A percentile compares a stretch with the other conserved stretches of the same genome.
phyloP scores from a whole-genome alignment of 169 alveolate genomes.

The Plasmodium knowlesi region DNA sequence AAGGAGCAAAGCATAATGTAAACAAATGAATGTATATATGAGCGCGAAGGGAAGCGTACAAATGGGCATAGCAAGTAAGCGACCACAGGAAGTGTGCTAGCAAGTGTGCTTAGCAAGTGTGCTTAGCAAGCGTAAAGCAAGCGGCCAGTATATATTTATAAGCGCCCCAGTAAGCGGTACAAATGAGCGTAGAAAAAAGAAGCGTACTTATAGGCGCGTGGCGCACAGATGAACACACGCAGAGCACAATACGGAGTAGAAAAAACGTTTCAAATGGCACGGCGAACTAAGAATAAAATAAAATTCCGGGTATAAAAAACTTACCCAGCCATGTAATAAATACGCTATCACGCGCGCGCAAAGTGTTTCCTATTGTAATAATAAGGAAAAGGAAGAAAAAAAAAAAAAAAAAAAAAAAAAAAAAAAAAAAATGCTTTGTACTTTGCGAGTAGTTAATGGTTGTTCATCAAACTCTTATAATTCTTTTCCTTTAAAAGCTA shows the following conservation, averaged over 20 bases:
- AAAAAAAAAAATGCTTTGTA: neutral
- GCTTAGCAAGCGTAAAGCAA: neutral
- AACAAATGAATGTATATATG: neutral
- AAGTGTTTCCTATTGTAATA: slow-evolving; percentile 22
- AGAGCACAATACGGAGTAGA: neutral
- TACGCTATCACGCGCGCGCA: slow-evolving; percentile 65
- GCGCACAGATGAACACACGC: neutral
- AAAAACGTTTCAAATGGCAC: slow-evolving; percentile 20
- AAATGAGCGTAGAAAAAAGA: neutral
- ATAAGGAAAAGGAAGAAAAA: neutral
- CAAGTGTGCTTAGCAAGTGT: neutral
- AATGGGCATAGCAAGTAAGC: neutral
- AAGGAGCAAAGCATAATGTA: neutral
- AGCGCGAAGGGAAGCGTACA: neutral
- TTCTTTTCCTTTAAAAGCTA: slow-evolving; percentile 39
- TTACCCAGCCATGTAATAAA: neutral
- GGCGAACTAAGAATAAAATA: slow-evolving; percentile 37
- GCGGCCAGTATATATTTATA: no score
- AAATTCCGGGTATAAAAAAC: slow-evolving; percentile 8
- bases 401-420: neutral
- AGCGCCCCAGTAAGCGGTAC: neutral
- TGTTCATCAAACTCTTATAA: slow-evolving; percentile 23
- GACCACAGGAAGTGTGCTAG: neutral
- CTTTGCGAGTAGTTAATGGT: slow-evolving; percentile 13
- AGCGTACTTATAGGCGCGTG: neutral